These are phyloP conservation scores for Centaurea solstitialis DNA, from an alignment of 129 eudicot species.

Conservation along the genomic window DNA sequence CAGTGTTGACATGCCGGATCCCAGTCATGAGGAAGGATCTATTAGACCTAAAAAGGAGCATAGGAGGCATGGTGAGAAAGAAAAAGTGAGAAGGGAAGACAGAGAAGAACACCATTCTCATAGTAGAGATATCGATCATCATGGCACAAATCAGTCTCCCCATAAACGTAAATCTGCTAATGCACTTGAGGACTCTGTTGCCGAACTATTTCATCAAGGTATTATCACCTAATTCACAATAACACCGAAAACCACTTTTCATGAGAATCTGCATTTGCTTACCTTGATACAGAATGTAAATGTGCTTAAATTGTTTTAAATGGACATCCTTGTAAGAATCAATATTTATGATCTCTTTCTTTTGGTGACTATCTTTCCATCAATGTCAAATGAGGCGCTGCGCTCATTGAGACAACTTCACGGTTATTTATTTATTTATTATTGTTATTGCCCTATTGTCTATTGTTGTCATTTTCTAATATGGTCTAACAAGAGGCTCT, in stretches of 20 bases:
- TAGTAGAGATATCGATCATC: constrained; percentile 41
- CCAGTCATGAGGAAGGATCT: constrained; percentile 37
- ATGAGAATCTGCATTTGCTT: neutral
- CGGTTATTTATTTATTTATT: neutral
- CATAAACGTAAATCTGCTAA: constrained; percentile 46
- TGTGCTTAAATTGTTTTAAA: neutral
- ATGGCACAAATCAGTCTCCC: constrained; percentile 23
- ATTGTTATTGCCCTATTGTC: neutral
- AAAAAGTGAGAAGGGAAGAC: constrained; percentile 49
- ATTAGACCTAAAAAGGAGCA: constrained; percentile 45
- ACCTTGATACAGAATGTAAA: neutral
- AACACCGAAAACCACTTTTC: neutral
- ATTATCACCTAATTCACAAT: constrained; percentile 15
- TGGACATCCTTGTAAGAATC: neutral
- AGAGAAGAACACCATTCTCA: constrained; percentile 49
- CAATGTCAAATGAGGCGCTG: neutral
- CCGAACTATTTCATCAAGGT: constrained; percentile 57
- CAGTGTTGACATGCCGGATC: constrained; percentile 42
- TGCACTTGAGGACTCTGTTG: constrained; percentile 50
- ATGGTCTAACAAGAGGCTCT: neutral
- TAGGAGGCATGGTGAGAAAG: constrained; percentile 46
- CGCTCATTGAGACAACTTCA: neutral
- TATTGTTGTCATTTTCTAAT: neutral
- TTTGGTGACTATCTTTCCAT: neutral
- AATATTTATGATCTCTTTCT: neutral